phyloP scores from a whole-genome alignment of 495 filamentous ascomycete species.

The Pseudotulostoma volvatum region DNA sequence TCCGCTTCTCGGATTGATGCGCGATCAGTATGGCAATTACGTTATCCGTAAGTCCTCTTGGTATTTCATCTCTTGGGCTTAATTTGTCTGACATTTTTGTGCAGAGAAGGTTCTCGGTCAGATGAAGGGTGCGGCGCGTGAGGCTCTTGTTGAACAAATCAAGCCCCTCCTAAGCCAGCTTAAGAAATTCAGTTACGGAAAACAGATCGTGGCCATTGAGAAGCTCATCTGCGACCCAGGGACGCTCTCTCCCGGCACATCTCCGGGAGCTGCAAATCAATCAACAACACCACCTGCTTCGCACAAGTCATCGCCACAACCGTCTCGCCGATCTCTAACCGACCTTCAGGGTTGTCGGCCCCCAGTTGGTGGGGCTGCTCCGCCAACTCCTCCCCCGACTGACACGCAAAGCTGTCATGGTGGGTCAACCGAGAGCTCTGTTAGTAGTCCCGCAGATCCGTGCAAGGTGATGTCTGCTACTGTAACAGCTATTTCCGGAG shows the following conservation, averaged over 20 bases:
- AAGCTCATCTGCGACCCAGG: conserved; percentile 37
- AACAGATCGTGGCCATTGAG: conserved; percentile 63
- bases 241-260: conserved; percentile 10
- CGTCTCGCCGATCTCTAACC: conserved; percentile 21
- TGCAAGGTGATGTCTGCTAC: conserved; percentile 17
- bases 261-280: conserved; percentile 14
- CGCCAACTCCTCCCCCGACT: conserved; percentile 29
- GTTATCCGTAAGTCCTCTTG: conserved; percentile 68
- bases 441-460: conserved; percentile 15
- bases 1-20: conserved; percentile 59
- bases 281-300: conserved; percentile 29
- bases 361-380: conserved; percentile 21
- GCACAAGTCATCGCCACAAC: conserved; percentile 32
- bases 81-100: conserved; percentile 2
- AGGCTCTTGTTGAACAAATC: conserved; percentile 52
- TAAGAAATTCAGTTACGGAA: conserved; percentile 60
- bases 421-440: conserved; percentile 6
- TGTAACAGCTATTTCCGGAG: too few species aligned
- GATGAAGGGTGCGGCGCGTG: conserved; percentile 47
- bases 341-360: conserved; percentile 16
- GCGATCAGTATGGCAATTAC: conserved; percentile 90
- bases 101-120: conserved; percentile 66
- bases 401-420: conserved; percentile 17
- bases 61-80: not conserved
- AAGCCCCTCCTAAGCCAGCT: conserved; percentile 54